A percentile compares a stretch with the other conserved stretches of the same genome.
Evolutionary conservation across 495 filamentous ascomycete species (phyloP).

Genomic region (Penicillium simplicissimum): DNA sequence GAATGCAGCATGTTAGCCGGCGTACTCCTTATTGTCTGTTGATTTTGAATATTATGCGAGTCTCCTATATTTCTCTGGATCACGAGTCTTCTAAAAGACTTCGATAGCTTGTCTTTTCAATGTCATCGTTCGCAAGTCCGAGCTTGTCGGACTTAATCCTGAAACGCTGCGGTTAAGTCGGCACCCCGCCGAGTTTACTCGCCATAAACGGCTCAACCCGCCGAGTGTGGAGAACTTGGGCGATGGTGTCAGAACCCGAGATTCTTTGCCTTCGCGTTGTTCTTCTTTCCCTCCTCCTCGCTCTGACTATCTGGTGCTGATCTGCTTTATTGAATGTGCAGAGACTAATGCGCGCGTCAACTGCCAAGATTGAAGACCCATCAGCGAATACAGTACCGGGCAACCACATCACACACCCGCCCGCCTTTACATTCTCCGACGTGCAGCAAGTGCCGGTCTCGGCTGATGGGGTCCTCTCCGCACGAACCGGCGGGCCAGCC

Average conservation of each 20-base stretch:
- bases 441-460: conserved; percentile 2
- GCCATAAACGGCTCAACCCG: conserved; percentile 3
- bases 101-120: too few species aligned
- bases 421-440: not conserved
- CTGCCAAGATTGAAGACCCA: not conserved
- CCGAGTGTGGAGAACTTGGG: conserved; percentile 4
- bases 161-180: conserved; percentile 17
- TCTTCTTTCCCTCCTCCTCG: not conserved
- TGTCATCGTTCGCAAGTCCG: not conserved
- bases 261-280: conserved; percentile 7
- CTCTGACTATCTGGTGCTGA: not conserved
- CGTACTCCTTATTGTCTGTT: too few species aligned
- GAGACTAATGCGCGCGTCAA: too few species aligned
- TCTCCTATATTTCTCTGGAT: too few species aligned
- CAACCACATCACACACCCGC: not conserved
- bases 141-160: not conserved
- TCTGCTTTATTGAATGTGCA: too few species aligned
- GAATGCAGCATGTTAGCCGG: too few species aligned
- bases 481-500: conserved; percentile 8
- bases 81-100: too few species aligned
- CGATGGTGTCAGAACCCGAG: conserved; percentile 18
- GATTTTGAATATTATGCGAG: too few species aligned
- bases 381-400: not conserved
- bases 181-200: conserved; percentile 11
- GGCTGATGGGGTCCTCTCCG: conserved; percentile 14